Evolutionary conservation across 1,284 basidiomycete species (phyloP).

Genomic region (Coriolopsis trogii): DNA sequence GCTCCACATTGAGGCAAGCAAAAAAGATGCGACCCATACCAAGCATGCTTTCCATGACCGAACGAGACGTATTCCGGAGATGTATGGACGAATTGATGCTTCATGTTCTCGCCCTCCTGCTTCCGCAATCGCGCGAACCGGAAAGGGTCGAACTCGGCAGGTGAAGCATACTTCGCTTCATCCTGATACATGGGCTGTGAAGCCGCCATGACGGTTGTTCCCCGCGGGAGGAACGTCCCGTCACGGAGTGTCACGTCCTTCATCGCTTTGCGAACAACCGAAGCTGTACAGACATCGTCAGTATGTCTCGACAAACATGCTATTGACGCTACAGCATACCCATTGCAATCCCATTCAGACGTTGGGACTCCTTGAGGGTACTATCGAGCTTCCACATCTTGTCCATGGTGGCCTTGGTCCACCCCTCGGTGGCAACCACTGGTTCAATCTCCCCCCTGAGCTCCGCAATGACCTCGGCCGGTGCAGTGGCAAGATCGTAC

Average conservation of each 20-base stretch:
- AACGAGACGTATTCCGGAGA: constrained; percentile 43
- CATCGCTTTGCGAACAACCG: constrained; percentile 26
- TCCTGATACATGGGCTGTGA: constrained; percentile 43
- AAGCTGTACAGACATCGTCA: background rate
- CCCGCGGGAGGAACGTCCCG: constrained; percentile 44
- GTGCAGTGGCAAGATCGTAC: constrained; percentile 43
- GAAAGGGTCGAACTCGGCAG: constrained; percentile 44
- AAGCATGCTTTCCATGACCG: constrained; percentile 47
- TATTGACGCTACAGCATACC: background rate
- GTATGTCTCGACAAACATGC: background rate
- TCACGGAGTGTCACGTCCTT: constrained; percentile 42
- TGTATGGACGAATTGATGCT: constrained; percentile 38
- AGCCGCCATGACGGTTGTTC: constrained; percentile 43
- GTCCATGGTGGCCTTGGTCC: constrained; percentile 44
- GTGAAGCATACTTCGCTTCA: constrained; percentile 41
- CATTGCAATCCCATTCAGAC: constrained; percentile 31
- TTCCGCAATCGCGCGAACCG: constrained; percentile 46
- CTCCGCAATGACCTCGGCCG: constrained; percentile 40
- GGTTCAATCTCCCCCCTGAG: constrained; percentile 47
- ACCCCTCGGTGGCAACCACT: constrained; percentile 40
- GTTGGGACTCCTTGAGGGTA: constrained; percentile 49
- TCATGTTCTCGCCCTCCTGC: constrained; percentile 19
- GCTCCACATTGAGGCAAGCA: background rate
- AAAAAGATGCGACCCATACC: constrained; percentile 30
- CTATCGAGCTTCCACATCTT: constrained; percentile 53